phyloP scores from a whole-genome alignment of 169 alveolate species.

The Cryptosporidium canis region DNA sequence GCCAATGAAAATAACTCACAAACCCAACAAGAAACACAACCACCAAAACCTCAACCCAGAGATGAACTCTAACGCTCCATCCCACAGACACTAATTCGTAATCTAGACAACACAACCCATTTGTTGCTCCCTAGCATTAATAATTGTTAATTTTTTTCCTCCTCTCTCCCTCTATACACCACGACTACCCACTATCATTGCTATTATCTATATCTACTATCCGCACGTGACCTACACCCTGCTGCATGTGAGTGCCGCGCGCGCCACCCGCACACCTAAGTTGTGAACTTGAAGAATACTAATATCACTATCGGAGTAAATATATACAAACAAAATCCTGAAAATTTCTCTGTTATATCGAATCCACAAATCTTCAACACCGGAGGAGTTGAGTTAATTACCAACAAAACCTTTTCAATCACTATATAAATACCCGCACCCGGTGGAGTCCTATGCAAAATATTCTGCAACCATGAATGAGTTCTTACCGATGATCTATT shows the following conservation, averaged over 20 bases:
- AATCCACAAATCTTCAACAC: slow-evolving; percentile 41
- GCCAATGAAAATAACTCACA: background rate
- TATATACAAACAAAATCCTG: slow-evolving; percentile 45
- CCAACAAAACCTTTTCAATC: slow-evolving; percentile 59
- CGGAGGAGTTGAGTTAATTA: slow-evolving; percentile 64
- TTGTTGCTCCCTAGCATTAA: too few relatives aligned
- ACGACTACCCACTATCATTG: too few relatives aligned
- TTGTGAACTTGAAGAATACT: background rate
- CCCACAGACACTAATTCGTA: too few relatives aligned
- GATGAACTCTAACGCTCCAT: slow-evolving; percentile 5
- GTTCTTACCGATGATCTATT: slow-evolving; percentile 55
- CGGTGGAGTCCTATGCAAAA: slow-evolving; percentile 69
- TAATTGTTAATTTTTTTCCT: too few relatives aligned
- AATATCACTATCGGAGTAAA: slow-evolving; percentile 35
- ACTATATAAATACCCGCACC: slow-evolving; percentile 71
- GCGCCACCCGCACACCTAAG: too few relatives aligned
- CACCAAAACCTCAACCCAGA: background rate
- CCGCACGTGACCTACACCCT: too few relatives aligned
- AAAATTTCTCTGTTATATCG: slow-evolving; percentile 40
- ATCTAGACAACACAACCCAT: too few relatives aligned
- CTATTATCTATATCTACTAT: too few relatives aligned
- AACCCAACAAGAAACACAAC: background rate
- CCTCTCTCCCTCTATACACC: too few relatives aligned
- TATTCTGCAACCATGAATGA: slow-evolving; percentile 63
- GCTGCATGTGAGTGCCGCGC: too few relatives aligned